phyloP scores from a whole-genome alignment of 768 basidiomycete genomes.

The Lactarius indigo region DNA sequence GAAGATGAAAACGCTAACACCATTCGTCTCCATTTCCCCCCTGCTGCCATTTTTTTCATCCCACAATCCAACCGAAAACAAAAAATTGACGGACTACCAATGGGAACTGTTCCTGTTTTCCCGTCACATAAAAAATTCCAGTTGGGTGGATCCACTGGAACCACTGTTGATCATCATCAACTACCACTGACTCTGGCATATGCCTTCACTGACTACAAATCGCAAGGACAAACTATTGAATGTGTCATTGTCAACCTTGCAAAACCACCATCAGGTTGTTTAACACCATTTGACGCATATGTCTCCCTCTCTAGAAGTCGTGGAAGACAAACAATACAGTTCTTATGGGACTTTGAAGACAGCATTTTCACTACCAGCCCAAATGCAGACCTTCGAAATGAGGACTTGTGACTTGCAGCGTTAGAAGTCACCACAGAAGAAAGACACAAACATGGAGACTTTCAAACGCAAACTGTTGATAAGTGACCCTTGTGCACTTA shows the following conservation, averaged over 20 bases:
- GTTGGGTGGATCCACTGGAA: too few species aligned
- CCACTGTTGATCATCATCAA: neutral
- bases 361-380: neutral
- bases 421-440: too few species aligned
- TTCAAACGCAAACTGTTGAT: too few species aligned
- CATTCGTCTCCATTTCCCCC: too few species aligned
- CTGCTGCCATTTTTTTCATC: neutral
- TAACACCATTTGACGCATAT: neutral
- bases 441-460: too few species aligned
- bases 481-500: too few species aligned
- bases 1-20: too few species aligned
- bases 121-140: too few species aligned
- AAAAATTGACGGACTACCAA: too few species aligned
- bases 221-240: neutral
- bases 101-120: neutral
- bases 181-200: neutral
- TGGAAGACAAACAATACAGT: neutral
- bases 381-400: too few species aligned
- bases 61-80: fast-evolving
- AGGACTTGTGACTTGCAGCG: too few species aligned
- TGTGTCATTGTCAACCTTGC: neutral
- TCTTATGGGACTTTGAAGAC: neutral
- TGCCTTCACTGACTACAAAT: neutral
- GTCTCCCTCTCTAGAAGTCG: neutral
- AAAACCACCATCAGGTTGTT: neutral